These are phyloP conservation scores for Breynia disticha DNA, from an alignment of 441 rosid genomes.

Conservation along the genomic window DNA sequence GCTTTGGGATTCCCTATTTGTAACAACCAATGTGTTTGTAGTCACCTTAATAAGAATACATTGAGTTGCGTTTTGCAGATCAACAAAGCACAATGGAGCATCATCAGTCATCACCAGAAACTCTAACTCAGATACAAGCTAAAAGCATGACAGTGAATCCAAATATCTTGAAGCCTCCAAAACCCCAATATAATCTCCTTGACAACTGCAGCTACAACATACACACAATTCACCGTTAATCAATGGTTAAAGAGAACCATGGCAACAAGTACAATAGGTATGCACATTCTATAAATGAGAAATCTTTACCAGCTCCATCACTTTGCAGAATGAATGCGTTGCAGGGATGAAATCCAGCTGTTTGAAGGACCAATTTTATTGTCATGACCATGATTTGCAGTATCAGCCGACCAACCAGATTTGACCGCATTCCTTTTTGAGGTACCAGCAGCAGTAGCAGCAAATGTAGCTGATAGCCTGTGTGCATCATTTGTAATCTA, in stretches of 20 bases:
- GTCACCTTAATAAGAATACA: constrained; percentile 32
- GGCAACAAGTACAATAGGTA: constrained; percentile 15
- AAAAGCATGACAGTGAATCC: constrained; percentile 20
- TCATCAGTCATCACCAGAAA: constrained; percentile 18
- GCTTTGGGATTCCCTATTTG: constrained; percentile 22
- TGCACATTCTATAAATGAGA: constrained; percentile 9
- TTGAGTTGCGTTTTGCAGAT: constrained; percentile 17
- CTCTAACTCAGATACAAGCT: constrained; percentile 22
- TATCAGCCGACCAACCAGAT: constrained; percentile 31
- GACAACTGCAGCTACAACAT: constrained; percentile 27
- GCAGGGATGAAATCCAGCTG: constrained; percentile 73
- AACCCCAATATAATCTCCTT: constrained; percentile 26
- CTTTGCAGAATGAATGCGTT: constrained; percentile 57
- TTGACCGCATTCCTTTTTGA: constrained; percentile 46
- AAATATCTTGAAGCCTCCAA: constrained; percentile 24
- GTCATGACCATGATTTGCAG: constrained; percentile 39
- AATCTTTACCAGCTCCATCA: constrained; percentile 38
- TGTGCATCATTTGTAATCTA: constrained; percentile 36
- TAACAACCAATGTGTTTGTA: constrained; percentile 25
- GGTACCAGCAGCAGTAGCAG: constrained; percentile 51
- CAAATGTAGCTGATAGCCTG: constrained; percentile 51
- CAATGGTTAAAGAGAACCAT: constrained; percentile 4
- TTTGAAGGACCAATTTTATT: constrained; percentile 44
- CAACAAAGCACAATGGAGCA: constrained; percentile 21
- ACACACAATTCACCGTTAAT: constrained; percentile 19